phyloP scores from a whole-genome alignment of 805 yeast species.

The Dipodascus geniculatus region DNA sequence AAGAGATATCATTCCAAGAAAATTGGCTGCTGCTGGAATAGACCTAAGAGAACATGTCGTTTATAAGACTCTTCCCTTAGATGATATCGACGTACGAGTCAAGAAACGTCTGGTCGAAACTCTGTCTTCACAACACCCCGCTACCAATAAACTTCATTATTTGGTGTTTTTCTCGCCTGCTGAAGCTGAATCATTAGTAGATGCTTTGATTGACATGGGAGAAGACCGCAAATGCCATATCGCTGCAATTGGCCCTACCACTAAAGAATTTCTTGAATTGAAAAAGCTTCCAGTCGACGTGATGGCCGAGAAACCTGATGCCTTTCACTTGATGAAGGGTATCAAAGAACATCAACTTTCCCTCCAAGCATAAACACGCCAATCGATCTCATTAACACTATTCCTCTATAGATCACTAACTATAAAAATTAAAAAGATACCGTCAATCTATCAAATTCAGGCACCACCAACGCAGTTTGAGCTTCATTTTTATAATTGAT shows the following conservation, averaged over 20 bases:
- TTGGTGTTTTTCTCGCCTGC: conserved; percentile 85
- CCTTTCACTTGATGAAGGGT: conserved; percentile 39
- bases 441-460: conserved; percentile 51
- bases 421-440: conserved; percentile 47
- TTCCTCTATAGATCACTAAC: too few relatives aligned
- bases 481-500: conserved; percentile 55
- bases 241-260: conserved; percentile 92
- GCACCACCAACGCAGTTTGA: conserved; percentile 60
- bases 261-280: conserved; percentile 44
- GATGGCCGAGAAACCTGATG: conserved; percentile 64
- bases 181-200: conserved; percentile 58
- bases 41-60: conserved; percentile 48
- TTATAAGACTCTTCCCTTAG: conserved; percentile 50
- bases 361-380: neutral
- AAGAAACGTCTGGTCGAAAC: conserved; percentile 6
- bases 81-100: conserved; percentile 32
- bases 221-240: conserved; percentile 26
- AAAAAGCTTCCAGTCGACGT: conserved; percentile 47
- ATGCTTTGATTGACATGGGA: conserved; percentile 25
- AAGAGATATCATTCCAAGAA: conserved; percentile 67
- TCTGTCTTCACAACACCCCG: conserved; percentile 13
- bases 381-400: neutral
- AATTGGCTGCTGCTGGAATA: conserved; percentile 32
- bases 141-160: conserved; percentile 36
- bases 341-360: conserved; percentile 13